A percentile compares a stretch with the other conserved stretches of the same genome.
phyloP scores from a whole-genome alignment of 2,329 filamentous ascomycete genomes.

The Neofusicoccum umdonicola region DNA sequence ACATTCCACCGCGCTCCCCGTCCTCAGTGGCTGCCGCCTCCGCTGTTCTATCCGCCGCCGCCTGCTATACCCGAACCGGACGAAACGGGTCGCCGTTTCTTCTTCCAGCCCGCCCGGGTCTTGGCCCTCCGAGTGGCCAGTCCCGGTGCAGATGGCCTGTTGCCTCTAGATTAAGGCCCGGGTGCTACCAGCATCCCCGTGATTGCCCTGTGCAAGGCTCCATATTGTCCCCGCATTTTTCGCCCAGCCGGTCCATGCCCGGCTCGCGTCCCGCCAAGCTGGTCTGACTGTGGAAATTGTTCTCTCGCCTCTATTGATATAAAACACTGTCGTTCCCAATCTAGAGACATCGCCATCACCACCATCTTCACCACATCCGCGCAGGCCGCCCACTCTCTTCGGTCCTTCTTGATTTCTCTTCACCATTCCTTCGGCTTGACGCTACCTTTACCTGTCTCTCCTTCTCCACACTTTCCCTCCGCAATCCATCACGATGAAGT shows the following conservation, averaged over 20 bases:
- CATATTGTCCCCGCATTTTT: not conserved
- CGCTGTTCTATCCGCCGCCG: not conserved
- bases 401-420: not conserved
- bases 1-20: not conserved
- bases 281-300: conserved; percentile 6
- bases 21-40: not conserved
- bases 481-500: conserved; percentile 22
- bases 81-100: conserved; percentile 7
- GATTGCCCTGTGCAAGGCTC: not conserved
- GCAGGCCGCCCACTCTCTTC: conserved; percentile 6
- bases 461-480: not conserved
- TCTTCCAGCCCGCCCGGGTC: not conserved
- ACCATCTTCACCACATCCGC: not conserved
- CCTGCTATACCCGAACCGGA: not conserved
- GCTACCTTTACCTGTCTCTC: not conserved
- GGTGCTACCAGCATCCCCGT: not conserved
- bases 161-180: not conserved
- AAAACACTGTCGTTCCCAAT: not conserved
- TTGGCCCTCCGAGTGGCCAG: not conserved
- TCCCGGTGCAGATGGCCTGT: not conserved
- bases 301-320: not conserved
- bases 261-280: not conserved
- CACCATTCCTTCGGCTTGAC: not conserved
- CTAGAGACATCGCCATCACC: not conserved
- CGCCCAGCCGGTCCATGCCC: not conserved